Base-by-base conservation (phyloP, 331 rosid species). In the Pyracantha coccinea region DNA sequence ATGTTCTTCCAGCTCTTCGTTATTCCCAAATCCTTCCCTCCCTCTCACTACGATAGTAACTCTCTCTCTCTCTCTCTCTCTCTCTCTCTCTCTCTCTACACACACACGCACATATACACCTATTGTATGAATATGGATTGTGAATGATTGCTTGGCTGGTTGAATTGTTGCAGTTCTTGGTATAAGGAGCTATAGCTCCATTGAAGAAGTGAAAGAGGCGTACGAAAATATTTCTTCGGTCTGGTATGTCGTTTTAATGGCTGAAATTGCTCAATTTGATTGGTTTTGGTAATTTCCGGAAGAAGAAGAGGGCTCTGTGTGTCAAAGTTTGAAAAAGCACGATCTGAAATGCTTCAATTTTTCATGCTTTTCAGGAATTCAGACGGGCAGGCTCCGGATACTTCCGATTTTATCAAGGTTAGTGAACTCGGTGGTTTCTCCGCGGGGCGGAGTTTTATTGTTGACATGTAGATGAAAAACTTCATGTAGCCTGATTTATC, bases 1-100 rank as follows among this genome's bases (percentile, higher is more conserved):
- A 73, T 91, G 71, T 85, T 77, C 84, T 93, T 84, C 77, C 98
- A 93, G 81, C 96, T 93, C 66, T 70, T 82, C 57, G 78, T 93
- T 14, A 84, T 93, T 75, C 97, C 98, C 81, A 89, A 83, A 35
- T 84, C 97, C 29, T 93, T 87, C 68, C 98, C 97, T 79, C 75
- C 88, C 58, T 88, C 98, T 59, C 92, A 91, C 59, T 93, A 91
- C 76, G 96, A 89, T 62, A 89, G 98, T 89, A 31, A 74, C 10
- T 57, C 73, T 31, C 73, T 75, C 77, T 74, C 35, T 24, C 62
- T 27, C 50, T 20, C 31, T 47, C 55, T 73, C 69, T 11, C 24
- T 7, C 61, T 17, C 8, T 61, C 35, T 6, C 35, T 5, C 35
- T 32, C 8, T 32, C 35, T 33, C 1, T 1, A 8, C 12, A 9